Evolutionary conservation across 805 yeast species (phyloP).

Genomic region (Candida peoriensis): DNA sequence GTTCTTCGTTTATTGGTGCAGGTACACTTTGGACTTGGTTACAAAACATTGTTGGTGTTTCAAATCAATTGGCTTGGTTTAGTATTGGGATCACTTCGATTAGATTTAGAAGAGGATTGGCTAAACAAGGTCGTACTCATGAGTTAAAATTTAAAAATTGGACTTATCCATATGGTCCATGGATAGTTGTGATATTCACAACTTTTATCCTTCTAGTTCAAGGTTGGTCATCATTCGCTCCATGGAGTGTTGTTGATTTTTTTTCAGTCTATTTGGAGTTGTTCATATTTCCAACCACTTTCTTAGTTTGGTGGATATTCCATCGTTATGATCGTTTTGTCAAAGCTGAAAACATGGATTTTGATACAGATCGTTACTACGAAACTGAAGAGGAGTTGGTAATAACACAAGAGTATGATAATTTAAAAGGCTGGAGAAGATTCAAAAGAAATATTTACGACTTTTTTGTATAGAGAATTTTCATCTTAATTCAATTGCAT

Average conservation of each 20-base stretch:
- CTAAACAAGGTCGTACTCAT: slow-evolving; percentile 37
- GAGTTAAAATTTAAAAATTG: slow-evolving; percentile 40
- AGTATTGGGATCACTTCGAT: slow-evolving; percentile 44
- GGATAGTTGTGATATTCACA: slow-evolving; percentile 38
- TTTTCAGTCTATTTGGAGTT: slow-evolving; percentile 43
- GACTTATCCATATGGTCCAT: slow-evolving; percentile 50
- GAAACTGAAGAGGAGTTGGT: slow-evolving; percentile 42
- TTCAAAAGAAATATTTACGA: slow-evolving; percentile 16
- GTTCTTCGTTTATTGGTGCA: slow-evolving; percentile 49
- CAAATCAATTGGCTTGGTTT: slow-evolving; percentile 49
- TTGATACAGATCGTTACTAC: slow-evolving; percentile 44
- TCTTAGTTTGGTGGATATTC: slow-evolving; percentile 36
- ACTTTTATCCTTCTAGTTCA: slow-evolving; percentile 43
- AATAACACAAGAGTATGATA: slow-evolving; percentile 23
- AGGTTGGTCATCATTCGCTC: slow-evolving; percentile 48
- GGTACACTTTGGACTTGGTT: slow-evolving; percentile 51
- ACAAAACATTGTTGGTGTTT: slow-evolving; percentile 47
- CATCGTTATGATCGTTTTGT: slow-evolving; percentile 37
- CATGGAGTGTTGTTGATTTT: slow-evolving; percentile 37
- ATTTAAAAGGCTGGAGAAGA: slow-evolving; percentile 40
- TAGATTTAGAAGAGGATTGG: slow-evolving; percentile 43
- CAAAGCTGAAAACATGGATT: slow-evolving; percentile 44
- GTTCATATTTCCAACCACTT: slow-evolving; percentile 41
- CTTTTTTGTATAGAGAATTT: neutral
- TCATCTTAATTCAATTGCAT: too few relatives aligned